Evolutionary conservation across 2,329 filamentous ascomycete species (phyloP).

Genomic region (Madurella mycetomatis): DNA sequence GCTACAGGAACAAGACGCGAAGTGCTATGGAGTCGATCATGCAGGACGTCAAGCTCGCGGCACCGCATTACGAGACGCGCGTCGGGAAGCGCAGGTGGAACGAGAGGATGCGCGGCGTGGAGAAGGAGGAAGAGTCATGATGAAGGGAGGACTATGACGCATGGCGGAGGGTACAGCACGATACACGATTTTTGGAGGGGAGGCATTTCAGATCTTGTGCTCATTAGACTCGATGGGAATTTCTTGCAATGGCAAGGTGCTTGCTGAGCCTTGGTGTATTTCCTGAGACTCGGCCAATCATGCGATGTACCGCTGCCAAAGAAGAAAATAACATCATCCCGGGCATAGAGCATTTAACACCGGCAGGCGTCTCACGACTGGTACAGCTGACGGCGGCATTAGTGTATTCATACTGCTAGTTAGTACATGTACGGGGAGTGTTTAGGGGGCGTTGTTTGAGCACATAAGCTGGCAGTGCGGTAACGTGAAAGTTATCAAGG

Average conservation of each 20-base stretch:
- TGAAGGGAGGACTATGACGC: neutral
- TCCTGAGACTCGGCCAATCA: too few species aligned
- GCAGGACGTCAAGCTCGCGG: conserved; percentile 67
- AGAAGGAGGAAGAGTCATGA: conserved; percentile 23
- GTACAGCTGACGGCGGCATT: neutral
- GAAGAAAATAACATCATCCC: too few species aligned
- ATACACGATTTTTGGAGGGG: neutral
- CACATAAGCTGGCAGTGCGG: neutral
- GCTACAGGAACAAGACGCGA: conserved; percentile 88
- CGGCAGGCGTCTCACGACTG: neutral
- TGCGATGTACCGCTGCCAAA: too few species aligned
- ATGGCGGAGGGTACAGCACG: neutral
- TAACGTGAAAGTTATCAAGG: neutral
- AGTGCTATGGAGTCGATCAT: conserved; percentile 74
- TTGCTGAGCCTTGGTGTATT: too few species aligned
- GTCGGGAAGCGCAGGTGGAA: conserved; percentile 76
- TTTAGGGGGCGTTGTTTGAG: neutral
- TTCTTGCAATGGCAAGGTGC: too few species aligned
- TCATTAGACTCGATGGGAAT: neutral
- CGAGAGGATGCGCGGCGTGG: conserved; percentile 44
- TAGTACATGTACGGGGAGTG: neutral
- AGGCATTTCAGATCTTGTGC: neutral
- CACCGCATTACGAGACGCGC: conserved; percentile 84
- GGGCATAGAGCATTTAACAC: too few species aligned
- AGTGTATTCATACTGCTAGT: neutral